A percentile compares a stretch with the other conserved stretches of the same genome.
phyloP scores from a whole-genome alignment of 345 rosid genomes.

The Toxicodendron radicans region DNA sequence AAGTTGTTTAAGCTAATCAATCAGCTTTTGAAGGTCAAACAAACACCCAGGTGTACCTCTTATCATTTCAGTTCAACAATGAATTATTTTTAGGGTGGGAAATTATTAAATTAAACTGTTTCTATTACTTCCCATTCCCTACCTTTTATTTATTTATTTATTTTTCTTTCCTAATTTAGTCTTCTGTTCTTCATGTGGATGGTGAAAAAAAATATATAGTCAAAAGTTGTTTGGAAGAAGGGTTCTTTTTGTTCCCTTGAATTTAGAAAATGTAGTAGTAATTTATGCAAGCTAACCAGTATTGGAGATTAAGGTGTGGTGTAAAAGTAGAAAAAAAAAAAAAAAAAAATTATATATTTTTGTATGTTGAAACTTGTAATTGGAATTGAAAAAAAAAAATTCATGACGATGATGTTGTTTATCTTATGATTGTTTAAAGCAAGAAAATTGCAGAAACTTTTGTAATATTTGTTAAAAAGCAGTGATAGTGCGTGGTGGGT shows the following conservation, averaged over 20 bases:
- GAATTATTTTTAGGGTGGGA: not conserved
- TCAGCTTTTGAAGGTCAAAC: conserved; percentile 39
- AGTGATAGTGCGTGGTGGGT: conserved; percentile 10
- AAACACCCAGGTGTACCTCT: conserved; percentile 31
- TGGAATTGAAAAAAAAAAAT: not conserved
- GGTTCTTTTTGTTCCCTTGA: no score
- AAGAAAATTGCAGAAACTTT: not conserved
- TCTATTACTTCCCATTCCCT: conserved; percentile 3
- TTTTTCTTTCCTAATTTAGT: not conserved
- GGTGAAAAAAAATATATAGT: conserved; percentile 16
- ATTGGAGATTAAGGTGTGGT: not conserved
- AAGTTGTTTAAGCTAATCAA: conserved; percentile 2
- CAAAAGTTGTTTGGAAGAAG: conserved; percentile 17
- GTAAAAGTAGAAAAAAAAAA: not conserved
- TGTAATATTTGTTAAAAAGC: not conserved
- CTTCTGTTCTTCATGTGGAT: conserved; percentile 3
- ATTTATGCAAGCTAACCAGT: not conserved
- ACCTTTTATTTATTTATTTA: conserved; percentile 7
- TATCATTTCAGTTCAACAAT: conserved; percentile 11
- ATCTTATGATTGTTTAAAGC: conserved; percentile 19
- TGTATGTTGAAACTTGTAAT: not conserved
- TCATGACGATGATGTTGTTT: not conserved
- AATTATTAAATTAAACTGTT: conserved; percentile 14
- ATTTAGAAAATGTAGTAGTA: not conserved
- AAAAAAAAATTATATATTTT: not conserved